Evolutionary conservation across 2,329 filamentous ascomycete genomes (phyloP).

Genomic region (Neonectria faginata): DNA sequence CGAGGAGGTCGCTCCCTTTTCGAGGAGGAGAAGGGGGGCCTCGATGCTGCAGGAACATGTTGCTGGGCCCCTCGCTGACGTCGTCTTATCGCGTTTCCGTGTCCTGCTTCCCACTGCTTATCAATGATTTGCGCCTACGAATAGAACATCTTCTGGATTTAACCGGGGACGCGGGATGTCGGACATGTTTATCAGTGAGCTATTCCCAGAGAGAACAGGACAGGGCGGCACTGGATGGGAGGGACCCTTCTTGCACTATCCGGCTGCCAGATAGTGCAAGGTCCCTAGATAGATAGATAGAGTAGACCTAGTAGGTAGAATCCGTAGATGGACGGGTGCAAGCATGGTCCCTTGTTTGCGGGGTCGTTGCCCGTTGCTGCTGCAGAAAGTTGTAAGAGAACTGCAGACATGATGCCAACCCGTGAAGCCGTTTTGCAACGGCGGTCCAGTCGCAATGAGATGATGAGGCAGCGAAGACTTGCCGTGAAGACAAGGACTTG

Average conservation of each 20-base stretch:
- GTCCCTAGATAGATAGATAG: background rate
- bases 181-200: background rate
- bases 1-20: background rate
- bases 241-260: constrained; percentile 10
- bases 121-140: constrained; percentile 6
- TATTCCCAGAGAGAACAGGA: no score
- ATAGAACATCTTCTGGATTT: no score
- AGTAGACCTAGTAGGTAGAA: no score
- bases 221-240: background rate
- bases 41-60: constrained; percentile 26
- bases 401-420: constrained; percentile 6
- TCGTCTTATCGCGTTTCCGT: constrained; percentile 19
- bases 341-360: constrained; percentile 2
- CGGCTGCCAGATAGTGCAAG: background rate
- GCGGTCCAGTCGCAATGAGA: background rate
- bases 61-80: background rate
- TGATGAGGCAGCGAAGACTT: background rate
- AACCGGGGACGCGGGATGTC: constrained; percentile 4
- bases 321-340: background rate
- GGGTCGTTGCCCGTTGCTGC: background rate
- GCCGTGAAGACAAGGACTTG: no score
- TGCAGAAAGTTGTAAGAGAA: background rate
- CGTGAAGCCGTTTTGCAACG: background rate
- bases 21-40: background rate
- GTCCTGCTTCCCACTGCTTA: background rate